These are phyloP conservation scores for Exophiala sideris DNA, from an alignment of 2,329 filamentous ascomycete genomes.

Conservation along the genomic window DNA sequence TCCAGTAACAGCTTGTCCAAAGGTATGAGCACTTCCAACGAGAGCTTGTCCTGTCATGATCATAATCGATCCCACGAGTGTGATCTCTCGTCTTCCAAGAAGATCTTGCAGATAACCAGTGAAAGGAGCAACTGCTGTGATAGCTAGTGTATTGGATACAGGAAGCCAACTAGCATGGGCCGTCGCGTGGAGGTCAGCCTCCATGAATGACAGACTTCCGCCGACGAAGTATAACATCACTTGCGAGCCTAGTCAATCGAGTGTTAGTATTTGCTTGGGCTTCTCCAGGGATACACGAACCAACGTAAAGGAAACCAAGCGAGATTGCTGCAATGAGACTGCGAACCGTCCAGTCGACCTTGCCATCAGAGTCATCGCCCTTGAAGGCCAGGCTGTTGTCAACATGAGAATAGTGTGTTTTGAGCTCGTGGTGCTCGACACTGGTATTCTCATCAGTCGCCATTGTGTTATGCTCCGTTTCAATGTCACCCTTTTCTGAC, in stretches of 20 bases:
- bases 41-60: conserved; percentile 9
- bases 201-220: conserved; percentile 13
- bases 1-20: conserved; percentile 7
- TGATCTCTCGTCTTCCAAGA: conserved; percentile 13
- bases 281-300: too few species aligned
- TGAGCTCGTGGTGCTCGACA: too few species aligned
- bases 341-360: background rate
- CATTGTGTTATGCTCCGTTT: too few species aligned
- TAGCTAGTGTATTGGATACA: conserved; percentile 9
- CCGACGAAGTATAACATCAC: conserved; percentile 14
- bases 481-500: too few species aligned
- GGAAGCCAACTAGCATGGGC: conserved; percentile 8
- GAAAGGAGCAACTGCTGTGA: conserved; percentile 14
- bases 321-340: background rate
- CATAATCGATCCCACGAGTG: conserved; percentile 7
- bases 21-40: conserved; percentile 6
- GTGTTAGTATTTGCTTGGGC: too few species aligned
- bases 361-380: conserved; percentile 10
- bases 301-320: background rate
- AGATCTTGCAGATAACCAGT: conserved; percentile 17
- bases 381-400: conserved; percentile 1
- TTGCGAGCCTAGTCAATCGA: conserved; percentile 7
- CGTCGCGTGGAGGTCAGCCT: conserved; percentile 1
- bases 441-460: too few species aligned
- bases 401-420: too few species aligned